Evolutionary conservation across 2,329 filamentous ascomycete genomes (phyloP).

Genomic region (Colletotrichum brevisporum): DNA sequence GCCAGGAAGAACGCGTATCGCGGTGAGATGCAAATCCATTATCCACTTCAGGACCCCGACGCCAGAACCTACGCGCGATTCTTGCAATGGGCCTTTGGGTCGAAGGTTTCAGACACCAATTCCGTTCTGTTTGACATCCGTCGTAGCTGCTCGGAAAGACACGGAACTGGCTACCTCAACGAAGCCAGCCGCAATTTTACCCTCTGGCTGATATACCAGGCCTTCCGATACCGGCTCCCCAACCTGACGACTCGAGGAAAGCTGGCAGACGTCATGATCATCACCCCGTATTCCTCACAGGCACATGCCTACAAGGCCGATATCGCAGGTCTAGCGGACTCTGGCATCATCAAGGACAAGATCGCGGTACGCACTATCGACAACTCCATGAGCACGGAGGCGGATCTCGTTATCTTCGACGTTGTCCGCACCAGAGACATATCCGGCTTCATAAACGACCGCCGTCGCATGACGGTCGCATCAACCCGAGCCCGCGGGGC

Average conservation of each 20-base stretch:
- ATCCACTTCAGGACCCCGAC: background rate
- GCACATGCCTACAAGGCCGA: slow-evolving; percentile 13
- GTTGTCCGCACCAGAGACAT: slow-evolving; percentile 10
- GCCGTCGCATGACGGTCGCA: slow-evolving; percentile 17
- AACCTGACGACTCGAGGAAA: slow-evolving; percentile 4
- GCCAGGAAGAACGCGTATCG: slow-evolving; percentile 9
- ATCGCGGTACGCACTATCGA: slow-evolving; percentile 16
- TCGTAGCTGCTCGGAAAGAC: background rate
- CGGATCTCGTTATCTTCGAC: slow-evolving; percentile 31
- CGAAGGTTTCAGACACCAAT: background rate
- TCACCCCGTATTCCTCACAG: slow-evolving; percentile 26
- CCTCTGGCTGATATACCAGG: slow-evolving; percentile 10
- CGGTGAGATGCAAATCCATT: slow-evolving; percentile 20
- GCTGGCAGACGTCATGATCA: slow-evolving; percentile 22
- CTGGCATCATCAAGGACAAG: slow-evolving; percentile 25
- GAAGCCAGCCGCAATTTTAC: slow-evolving; percentile 1
- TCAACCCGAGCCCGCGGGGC: slow-evolving; percentile 25
- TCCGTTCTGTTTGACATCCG: slow-evolving; percentile 11
- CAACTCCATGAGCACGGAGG: slow-evolving; percentile 28
- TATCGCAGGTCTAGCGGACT: background rate
- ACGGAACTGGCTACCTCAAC: slow-evolving; percentile 12
- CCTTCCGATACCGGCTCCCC: slow-evolving; percentile 15
- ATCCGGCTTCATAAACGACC: slow-evolving; percentile 22
- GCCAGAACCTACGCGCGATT: slow-evolving; percentile 3
- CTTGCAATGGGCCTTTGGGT: slow-evolving; percentile 1